These are phyloP conservation scores for Ophiosphaerella herpotricha DNA, from an alignment of 2,329 filamentous ascomycete species.

Conservation along the genomic window DNA sequence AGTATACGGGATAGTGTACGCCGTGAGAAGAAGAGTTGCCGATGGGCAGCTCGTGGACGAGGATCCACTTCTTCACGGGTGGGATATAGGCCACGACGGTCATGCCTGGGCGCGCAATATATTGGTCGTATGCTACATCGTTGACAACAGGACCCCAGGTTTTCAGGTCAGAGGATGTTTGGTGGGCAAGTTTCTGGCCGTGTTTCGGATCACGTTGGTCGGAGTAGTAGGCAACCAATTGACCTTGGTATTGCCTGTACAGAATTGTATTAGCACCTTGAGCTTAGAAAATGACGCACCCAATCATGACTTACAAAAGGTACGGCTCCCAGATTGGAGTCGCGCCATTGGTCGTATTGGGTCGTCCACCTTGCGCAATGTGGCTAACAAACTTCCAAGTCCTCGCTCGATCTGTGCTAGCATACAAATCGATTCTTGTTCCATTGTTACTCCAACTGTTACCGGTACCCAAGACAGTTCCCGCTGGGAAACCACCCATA, in stretches of 20 bases:
- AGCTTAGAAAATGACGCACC: neutral
- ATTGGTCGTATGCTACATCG: constrained; percentile 24
- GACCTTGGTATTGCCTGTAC: constrained; percentile 21
- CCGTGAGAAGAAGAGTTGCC: constrained; percentile 18
- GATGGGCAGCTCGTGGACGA: constrained; percentile 25
- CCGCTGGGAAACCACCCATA: constrained; percentile 22
- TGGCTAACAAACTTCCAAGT: constrained; percentile 30
- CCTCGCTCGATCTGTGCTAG: constrained; percentile 22
- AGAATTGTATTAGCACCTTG: neutral
- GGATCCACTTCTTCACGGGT: constrained; percentile 26
- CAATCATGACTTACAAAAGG: constrained; percentile 14
- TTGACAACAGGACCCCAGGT: constrained; percentile 27
- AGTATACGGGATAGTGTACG: constrained; percentile 28
- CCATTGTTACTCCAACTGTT: constrained; percentile 54
- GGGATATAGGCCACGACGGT: constrained; percentile 24
- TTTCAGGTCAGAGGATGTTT: constrained; percentile 22
- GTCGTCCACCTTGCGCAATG: constrained; percentile 20
- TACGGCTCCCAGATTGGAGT: constrained; percentile 33
- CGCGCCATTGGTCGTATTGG: constrained; percentile 24
- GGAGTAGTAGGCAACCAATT: constrained; percentile 29
- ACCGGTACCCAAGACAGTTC: constrained; percentile 51
- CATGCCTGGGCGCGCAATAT: constrained; percentile 28
- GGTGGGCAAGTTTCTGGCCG: constrained; percentile 30
- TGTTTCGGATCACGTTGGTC: constrained; percentile 31
- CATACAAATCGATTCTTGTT: constrained; percentile 27